Evolutionary conservation across 1,284 basidiomycete genomes (phyloP).

Genomic region (Ganoderma multipileum): DNA sequence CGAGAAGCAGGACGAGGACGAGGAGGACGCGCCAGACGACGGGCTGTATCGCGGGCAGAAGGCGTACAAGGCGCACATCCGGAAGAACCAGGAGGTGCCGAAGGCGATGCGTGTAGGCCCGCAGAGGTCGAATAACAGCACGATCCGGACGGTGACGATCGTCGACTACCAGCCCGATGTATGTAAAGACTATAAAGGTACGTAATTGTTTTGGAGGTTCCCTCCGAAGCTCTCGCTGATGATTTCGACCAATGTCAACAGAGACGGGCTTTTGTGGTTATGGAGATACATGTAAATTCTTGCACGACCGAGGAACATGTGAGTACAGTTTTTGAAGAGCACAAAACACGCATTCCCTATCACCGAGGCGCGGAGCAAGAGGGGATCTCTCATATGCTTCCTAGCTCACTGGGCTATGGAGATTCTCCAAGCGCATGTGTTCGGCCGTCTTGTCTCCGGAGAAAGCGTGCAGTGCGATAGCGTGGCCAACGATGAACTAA

Average conservation of each 20-base stretch:
- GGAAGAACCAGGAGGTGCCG: slow-evolving; percentile 82
- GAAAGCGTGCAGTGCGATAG: background rate
- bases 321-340: slow-evolving; percentile 42
- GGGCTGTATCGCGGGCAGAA: slow-evolving; percentile 89
- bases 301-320: slow-evolving; percentile 90
- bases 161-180: slow-evolving; percentile 99
- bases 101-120: slow-evolving; percentile 92
- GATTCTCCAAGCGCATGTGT: background rate
- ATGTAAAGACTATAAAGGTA: slow-evolving; percentile 99
- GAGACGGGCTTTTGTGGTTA: slow-evolving; percentile 99
- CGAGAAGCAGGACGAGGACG: slow-evolving; percentile 50
- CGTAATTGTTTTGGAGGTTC: slow-evolving; percentile 34
- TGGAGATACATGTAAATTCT: slow-evolving; percentile 97
- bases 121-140: slow-evolving; percentile 77
- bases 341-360: background rate
- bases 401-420: background rate
- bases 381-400: background rate
- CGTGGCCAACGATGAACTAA: slow-evolving; percentile 9
- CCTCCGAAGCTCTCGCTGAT: background rate
- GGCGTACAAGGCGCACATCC: slow-evolving; percentile 84
- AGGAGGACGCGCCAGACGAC: slow-evolving; percentile 76
- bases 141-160: slow-evolving; percentile 94
- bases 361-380: background rate
- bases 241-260: slow-evolving; percentile 38
- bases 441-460: background rate